A percentile compares a stretch with the other conserved stretches of the same genome.
Evolutionary conservation across 176 grass and related monocot species (phyloP).

Genomic region (Thinopyrum elongatum): DNA sequence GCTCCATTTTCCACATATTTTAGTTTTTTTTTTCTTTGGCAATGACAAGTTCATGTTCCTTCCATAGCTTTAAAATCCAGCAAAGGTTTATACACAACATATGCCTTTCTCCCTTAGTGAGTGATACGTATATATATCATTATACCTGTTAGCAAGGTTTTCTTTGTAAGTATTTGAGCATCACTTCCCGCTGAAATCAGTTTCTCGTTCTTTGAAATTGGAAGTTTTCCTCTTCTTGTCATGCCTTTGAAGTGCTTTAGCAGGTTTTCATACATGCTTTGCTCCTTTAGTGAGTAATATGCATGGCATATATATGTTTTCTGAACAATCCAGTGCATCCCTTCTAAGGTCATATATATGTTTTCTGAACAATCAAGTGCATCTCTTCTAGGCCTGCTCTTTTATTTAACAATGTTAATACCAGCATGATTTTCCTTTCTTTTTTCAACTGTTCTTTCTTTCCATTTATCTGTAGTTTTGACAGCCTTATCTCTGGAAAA

Average conservation of each 20-base stretch:
- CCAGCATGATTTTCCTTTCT: neutral
- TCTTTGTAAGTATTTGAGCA: neutral
- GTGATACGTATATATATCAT: neutral
- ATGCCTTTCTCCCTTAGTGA: neutral
- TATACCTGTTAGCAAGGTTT: neutral
- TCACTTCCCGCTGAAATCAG: neutral
- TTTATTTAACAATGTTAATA: neutral
- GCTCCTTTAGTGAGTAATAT: neutral
- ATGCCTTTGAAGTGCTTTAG: neutral
- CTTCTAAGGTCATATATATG: neutral
- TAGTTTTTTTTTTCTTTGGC: neutral
- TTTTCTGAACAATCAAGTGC: neutral
- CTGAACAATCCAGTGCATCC: neutral
- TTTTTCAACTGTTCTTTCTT: neutral
- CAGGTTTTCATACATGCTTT: neutral
- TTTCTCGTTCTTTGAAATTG: neutral
- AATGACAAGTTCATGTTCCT: neutral
- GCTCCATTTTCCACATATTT: neutral
- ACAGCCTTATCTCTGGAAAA: neutral
- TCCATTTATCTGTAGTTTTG: neutral
- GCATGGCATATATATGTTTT: neutral
- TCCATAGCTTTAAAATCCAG: neutral
- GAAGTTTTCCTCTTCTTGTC: constrained; percentile 2
- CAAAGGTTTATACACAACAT: neutral
- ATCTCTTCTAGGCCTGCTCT: neutral